Percentiles rank a stretch among this genome's conserved stretches.
These are phyloP conservation scores for Atkinsonella hypoxylon DNA, from an alignment of 2,329 filamentous ascomycete genomes.

Conservation along the genomic window DNA sequence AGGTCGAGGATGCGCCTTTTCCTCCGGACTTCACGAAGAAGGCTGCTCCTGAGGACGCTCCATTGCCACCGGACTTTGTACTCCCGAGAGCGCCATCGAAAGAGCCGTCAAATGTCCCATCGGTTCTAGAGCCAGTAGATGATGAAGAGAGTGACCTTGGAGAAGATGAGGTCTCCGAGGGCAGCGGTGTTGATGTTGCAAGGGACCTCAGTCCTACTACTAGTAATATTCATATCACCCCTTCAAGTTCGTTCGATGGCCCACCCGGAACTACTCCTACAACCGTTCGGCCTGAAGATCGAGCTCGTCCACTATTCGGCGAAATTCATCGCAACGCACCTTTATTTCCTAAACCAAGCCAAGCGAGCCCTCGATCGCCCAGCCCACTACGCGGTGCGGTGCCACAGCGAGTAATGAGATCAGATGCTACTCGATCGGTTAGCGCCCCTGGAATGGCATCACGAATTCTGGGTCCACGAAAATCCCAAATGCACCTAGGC, in stretches of 20 bases:
- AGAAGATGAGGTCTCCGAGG: slow-evolving; percentile 38
- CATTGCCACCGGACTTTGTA: slow-evolving; percentile 23
- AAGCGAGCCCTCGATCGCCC: slow-evolving; percentile 56
- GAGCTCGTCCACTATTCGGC: slow-evolving; percentile 36
- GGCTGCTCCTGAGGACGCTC: slow-evolving; percentile 19
- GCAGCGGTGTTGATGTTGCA: slow-evolving; percentile 53
- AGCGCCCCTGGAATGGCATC: slow-evolving; percentile 49
- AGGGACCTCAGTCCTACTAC: slow-evolving; percentile 47
- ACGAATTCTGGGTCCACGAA: slow-evolving; percentile 34
- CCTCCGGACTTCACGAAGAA: slow-evolving; percentile 13
- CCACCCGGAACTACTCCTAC: slow-evolving; percentile 26
- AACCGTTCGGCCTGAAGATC: slow-evolving; percentile 21
- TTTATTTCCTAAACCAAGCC: slow-evolving; percentile 40
- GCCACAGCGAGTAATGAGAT: slow-evolving; percentile 35
- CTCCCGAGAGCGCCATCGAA: slow-evolving; percentile 19
- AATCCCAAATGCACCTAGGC: slow-evolving; percentile 24
- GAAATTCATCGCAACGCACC: slow-evolving; percentile 39
- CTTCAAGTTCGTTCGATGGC: slow-evolving; percentile 46
- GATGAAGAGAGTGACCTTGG: slow-evolving; percentile 24
- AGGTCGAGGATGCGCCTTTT: slow-evolving; percentile 13
- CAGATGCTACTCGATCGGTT: slow-evolving; percentile 43
- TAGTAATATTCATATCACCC: slow-evolving; percentile 31
- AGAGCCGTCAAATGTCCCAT: slow-evolving; percentile 20
- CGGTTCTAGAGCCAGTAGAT: slow-evolving; percentile 29
- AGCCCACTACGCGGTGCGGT: slow-evolving; percentile 54